Evolutionary conservation across 371 early-diverging fungal genomes (phyloP).

Genomic region (Actinomortierella wolfii): DNA sequence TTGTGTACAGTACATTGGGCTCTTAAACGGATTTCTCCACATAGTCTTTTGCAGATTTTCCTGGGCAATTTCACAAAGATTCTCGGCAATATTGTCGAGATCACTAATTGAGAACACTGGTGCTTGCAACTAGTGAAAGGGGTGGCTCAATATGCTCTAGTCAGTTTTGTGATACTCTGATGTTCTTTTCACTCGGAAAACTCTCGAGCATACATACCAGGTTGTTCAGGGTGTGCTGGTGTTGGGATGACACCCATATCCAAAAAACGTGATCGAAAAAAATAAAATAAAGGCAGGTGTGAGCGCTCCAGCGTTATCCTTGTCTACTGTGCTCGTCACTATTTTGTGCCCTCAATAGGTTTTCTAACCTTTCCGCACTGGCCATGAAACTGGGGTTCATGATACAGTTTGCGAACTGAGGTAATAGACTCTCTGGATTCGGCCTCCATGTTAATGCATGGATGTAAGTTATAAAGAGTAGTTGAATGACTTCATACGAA

Average conservation of each 20-base stretch:
- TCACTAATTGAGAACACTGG: slow-evolving; percentile 34
- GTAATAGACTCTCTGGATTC: slow-evolving; percentile 5
- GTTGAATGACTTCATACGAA: slow-evolving; percentile 1
- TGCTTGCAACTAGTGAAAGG: slow-evolving; percentile 24
- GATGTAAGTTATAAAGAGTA: background rate
- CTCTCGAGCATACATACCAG: slow-evolving; percentile 13
- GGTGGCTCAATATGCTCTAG: no score
- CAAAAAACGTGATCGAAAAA: background rate
- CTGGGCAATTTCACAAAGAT: slow-evolving; percentile 27
- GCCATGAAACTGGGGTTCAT: slow-evolving; percentile 40
- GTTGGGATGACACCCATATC: background rate
- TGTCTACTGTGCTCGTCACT: no score
- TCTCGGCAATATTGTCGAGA: slow-evolving; percentile 41
- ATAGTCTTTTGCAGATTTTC: slow-evolving; percentile 33
- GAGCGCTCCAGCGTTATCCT: no score
- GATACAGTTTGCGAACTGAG: slow-evolving; percentile 27
- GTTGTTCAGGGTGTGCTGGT: slow-evolving; percentile 42
- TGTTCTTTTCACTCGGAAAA: no score
- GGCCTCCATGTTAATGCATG: slow-evolving; percentile 12
- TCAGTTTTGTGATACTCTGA: no score
- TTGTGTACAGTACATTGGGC: slow-evolving; percentile 38
- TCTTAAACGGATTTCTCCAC: slow-evolving; percentile 46
- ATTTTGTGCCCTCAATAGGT: no score
- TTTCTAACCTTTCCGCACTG: slow-evolving; percentile 42
- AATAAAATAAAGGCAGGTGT: background rate